These are phyloP conservation scores for Thelonectria discophora DNA, from an alignment of 2,329 filamentous ascomycete species.

Conservation along the genomic window DNA sequence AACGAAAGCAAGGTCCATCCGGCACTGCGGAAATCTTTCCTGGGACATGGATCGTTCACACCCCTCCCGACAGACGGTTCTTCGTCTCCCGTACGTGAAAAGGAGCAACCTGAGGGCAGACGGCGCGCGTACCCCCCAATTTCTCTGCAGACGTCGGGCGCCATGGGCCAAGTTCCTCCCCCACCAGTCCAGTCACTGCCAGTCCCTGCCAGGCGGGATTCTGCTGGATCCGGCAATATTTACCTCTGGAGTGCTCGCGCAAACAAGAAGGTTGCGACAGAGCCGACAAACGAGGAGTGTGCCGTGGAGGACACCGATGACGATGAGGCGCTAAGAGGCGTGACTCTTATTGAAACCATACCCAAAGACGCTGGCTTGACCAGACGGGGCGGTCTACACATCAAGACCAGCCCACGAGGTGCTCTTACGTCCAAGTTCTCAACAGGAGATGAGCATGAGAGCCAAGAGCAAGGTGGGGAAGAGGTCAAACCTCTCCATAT, in stretches of 20 bases:
- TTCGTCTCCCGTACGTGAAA: conserved; percentile 29
- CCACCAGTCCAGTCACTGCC: conserved; percentile 44
- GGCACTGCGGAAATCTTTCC: conserved; percentile 45
- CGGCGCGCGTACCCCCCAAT: conserved; percentile 50
- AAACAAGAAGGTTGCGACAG: conserved; percentile 21
- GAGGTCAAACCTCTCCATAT: conserved; percentile 10
- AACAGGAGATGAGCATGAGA: background rate
- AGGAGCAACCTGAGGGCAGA: conserved; percentile 38
- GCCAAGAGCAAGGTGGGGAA: background rate
- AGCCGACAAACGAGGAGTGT: conserved; percentile 32
- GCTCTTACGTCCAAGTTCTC: conserved; percentile 5
- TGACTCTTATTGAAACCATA: conserved; percentile 25
- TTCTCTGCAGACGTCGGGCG: conserved; percentile 44
- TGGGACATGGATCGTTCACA: conserved; percentile 40
- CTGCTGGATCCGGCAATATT: conserved; percentile 46
- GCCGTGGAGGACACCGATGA: conserved; percentile 37
- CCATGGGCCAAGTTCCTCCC: conserved; percentile 41
- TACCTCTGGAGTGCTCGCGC: conserved; percentile 42
- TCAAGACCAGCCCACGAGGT: conserved; percentile 26
- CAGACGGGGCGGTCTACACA: conserved; percentile 34
- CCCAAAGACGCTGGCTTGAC: conserved; percentile 33
- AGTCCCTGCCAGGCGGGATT: conserved; percentile 42
- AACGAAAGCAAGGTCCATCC: conserved; percentile 46
- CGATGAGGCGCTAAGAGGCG: conserved; percentile 29
- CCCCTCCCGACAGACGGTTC: conserved; percentile 39